Percentiles rank a stretch among this genome's conserved stretches.
These are phyloP conservation scores for Noccaea caerulescens DNA, from an alignment of 345 rosid species.

Conservation along the genomic window DNA sequence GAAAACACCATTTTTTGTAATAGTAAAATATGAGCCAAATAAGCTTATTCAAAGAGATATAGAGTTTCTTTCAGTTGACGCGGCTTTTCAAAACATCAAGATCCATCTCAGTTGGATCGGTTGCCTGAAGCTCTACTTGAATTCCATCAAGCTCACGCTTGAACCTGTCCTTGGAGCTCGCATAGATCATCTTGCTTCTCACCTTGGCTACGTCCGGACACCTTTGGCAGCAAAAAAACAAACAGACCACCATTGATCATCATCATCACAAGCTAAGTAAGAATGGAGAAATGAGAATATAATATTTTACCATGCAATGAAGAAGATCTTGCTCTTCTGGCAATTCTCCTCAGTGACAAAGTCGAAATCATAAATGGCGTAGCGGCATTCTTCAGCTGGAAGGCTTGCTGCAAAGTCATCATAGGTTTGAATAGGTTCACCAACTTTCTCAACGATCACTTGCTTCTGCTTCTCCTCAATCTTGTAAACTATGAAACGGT, in stretches of 20 bases:
- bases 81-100: constrained; percentile 67
- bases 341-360: constrained; percentile 58
- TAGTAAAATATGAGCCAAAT: constrained; percentile 23
- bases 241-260: constrained; percentile 6
- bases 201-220: constrained; percentile 62
- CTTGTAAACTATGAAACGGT: constrained; percentile 60
- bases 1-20: constrained; percentile 37
- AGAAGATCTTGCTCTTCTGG: constrained; percentile 65
- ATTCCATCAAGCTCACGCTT: constrained; percentile 65
- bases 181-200: constrained; percentile 70
- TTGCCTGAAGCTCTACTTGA: constrained; percentile 66
- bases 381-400: constrained; percentile 56
- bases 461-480: constrained; percentile 66
- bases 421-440: constrained; percentile 55
- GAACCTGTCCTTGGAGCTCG: constrained; percentile 67
- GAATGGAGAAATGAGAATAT: neutral
- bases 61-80: constrained; percentile 40
- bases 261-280: neutral
- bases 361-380: constrained; percentile 55
- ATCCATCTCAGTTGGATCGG: constrained; percentile 69
- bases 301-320: constrained; percentile 55
- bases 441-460: constrained; percentile 60
- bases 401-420: constrained; percentile 59
- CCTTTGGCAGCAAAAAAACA: constrained; percentile 37
- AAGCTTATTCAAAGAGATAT: constrained; percentile 33